phyloP scores from a whole-genome alignment of 306 rosid species.

The Medicago arabica region DNA sequence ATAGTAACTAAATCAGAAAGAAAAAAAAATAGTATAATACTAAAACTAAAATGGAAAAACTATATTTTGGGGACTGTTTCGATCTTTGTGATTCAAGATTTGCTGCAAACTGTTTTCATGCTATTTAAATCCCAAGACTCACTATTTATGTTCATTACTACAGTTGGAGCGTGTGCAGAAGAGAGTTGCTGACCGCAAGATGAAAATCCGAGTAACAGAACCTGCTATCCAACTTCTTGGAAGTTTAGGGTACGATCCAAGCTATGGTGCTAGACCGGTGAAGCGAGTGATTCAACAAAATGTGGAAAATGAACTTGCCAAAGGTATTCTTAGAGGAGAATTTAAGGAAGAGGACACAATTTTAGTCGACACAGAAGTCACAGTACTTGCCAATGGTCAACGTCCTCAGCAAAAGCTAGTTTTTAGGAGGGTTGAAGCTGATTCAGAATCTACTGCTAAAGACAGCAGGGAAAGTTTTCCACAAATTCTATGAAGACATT shows the following conservation, averaged over 20 bases:
- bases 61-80: background rate
- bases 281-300: slow-evolving; percentile 95
- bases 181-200: slow-evolving; percentile 88
- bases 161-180: slow-evolving; percentile 92
- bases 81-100: background rate
- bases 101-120: background rate
- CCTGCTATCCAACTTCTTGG: slow-evolving; percentile 89
- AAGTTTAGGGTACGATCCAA: slow-evolving; percentile 90
- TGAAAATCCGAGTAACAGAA: slow-evolving; percentile 74
- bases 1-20: background rate
- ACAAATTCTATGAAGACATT: slow-evolving; percentile 49
- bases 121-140: background rate
- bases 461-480: slow-evolving; percentile 56
- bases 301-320: slow-evolving; percentile 92
- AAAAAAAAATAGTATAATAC: background rate
- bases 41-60: background rate
- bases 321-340: slow-evolving; percentile 93
- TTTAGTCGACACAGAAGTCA: slow-evolving; percentile 79
- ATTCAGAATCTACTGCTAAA: slow-evolving; percentile 44
- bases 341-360: slow-evolving; percentile 83
- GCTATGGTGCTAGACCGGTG: slow-evolving; percentile 96
- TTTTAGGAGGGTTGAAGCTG: slow-evolving; percentile 60
- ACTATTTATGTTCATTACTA: slow-evolving; percentile 12
- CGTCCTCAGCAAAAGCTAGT: slow-evolving; percentile 81
- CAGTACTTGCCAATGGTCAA: slow-evolving; percentile 79